Conservation (phyloP, 257 asterid species). For the Nicotiana tabacum region DNA sequence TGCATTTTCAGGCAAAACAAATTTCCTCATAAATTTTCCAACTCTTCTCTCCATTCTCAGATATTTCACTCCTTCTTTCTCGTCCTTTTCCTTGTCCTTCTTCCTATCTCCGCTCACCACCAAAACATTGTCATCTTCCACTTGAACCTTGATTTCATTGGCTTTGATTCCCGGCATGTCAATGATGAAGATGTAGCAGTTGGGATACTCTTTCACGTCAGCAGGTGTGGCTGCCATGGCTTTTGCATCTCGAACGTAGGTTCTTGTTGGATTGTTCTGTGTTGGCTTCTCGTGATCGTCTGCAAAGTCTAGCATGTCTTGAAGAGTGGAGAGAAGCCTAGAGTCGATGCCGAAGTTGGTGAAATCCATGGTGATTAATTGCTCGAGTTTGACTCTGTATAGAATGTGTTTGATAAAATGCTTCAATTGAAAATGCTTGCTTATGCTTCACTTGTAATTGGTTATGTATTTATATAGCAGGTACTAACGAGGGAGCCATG, state of each 20-base stretch:
- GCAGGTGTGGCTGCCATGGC: conserved; percentile 39
- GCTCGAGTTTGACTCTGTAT: too few relatives aligned
- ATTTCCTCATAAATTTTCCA: conserved; percentile 29
- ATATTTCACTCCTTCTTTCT: conserved; percentile 16
- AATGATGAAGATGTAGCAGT: conserved; percentile 27
- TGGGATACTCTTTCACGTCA: conserved; percentile 29
- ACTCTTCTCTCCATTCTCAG: conserved; percentile 27
- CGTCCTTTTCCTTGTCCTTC: conserved; percentile 11
- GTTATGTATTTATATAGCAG: not conserved
- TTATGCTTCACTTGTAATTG: too few relatives aligned
- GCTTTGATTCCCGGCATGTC: conserved; percentile 43
- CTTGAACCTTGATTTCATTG: conserved; percentile 32
- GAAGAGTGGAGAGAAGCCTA: conserved; percentile 20
- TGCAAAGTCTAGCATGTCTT: conserved; percentile 26
- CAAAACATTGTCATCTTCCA: conserved; percentile 23
- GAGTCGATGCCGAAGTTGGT: conserved; percentile 22
- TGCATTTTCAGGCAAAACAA: conserved; percentile 32
- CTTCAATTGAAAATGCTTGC: not conserved
- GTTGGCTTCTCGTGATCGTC: conserved; percentile 23
- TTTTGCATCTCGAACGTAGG: conserved; percentile 35
- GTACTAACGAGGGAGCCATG: not conserved
- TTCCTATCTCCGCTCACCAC: conserved; percentile 23
- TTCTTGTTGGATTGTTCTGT: conserved; percentile 12
- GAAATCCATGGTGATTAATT: conserved; percentile 17
- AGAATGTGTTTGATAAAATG: not conserved